These are phyloP conservation scores for Nemania serpens DNA, from an alignment of 2,329 filamentous ascomycete species.

Conservation along the genomic window DNA sequence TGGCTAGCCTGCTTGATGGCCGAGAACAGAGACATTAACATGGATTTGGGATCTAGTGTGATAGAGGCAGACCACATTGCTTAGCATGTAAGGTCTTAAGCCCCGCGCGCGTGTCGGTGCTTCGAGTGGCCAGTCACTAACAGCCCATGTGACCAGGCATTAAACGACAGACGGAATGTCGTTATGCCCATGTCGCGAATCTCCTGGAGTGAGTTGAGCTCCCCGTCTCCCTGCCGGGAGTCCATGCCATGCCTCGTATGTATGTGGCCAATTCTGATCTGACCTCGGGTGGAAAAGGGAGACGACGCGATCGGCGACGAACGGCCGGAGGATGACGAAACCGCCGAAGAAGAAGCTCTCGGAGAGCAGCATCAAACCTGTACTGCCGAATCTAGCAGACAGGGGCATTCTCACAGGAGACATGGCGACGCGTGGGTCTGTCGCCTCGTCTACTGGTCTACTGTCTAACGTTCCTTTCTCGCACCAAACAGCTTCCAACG, in stretches of 20 bases:
- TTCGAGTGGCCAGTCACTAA: constrained; percentile 20
- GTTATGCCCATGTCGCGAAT: constrained; percentile 77
- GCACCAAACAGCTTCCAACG: constrained; percentile 71
- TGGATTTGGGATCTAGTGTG: constrained; percentile 59
- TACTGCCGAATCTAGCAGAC: constrained; percentile 61
- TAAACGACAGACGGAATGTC: constrained; percentile 76
- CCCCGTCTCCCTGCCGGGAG: not conserved
- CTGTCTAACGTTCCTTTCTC: constrained; percentile 77
- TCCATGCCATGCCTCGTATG: constrained; percentile 1
- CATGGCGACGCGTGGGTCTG: constrained; percentile 55
- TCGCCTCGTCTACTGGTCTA: constrained; percentile 63
- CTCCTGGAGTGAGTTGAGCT: constrained; percentile 68
- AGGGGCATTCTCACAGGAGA: constrained; percentile 53
- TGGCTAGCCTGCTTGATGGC: constrained; percentile 19
- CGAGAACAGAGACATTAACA: constrained; percentile 23
- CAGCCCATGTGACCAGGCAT: constrained; percentile 58
- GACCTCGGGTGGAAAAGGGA: constrained; percentile 50
- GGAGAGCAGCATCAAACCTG: constrained; percentile 45
- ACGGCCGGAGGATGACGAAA: constrained; percentile 84
- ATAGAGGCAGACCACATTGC: constrained; percentile 72
- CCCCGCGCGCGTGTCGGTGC: not conserved
- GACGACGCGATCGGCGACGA: constrained; percentile 68
- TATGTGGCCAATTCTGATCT: constrained; percentile 19
- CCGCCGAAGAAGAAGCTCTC: constrained; percentile 70
- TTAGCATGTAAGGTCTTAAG: constrained; percentile 59